Conservation (phyloP, 2,329 filamentous ascomycete genomes). For the Endothia cerciana region DNA sequence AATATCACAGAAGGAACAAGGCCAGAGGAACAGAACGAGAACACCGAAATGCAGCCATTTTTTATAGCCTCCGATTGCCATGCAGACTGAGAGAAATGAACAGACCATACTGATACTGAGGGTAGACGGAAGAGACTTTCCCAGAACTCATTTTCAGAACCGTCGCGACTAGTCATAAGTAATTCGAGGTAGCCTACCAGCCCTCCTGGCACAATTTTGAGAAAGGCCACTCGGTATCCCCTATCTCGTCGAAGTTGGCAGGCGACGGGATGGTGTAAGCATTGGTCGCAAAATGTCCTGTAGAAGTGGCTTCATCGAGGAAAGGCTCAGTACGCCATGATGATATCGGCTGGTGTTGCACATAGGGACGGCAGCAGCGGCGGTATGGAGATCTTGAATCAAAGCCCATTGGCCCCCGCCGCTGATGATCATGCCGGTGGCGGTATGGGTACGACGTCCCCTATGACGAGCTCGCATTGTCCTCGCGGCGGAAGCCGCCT, state of each 20-base stretch:
- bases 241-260: slow-evolving; percentile 19
- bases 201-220: slow-evolving; percentile 25
- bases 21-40: neutral
- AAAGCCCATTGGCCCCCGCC: slow-evolving; percentile 9
- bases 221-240: slow-evolving; percentile 27
- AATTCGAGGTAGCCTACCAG: slow-evolving; percentile 22
- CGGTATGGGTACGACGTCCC: slow-evolving; percentile 9
- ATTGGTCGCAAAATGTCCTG: slow-evolving; percentile 12
- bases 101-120: slow-evolving; percentile 10
- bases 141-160: slow-evolving; percentile 5
- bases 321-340: slow-evolving; percentile 21
- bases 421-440: slow-evolving; percentile 7
- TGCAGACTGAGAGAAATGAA: neutral
- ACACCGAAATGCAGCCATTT: slow-evolving; percentile 6
- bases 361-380: slow-evolving; percentile 12
- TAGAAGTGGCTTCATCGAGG: slow-evolving; percentile 10
- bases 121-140: neutral
- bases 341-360: slow-evolving; percentile 19
- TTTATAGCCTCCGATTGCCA: neutral
- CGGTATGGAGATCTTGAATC: slow-evolving; percentile 1
- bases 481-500: slow-evolving; percentile 37
- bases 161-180: slow-evolving; percentile 6
- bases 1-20: neutral
- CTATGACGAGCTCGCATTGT: slow-evolving; percentile 34
- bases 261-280: slow-evolving; percentile 16